Evolutionary conservation across 169 alveolate species (phyloP).

Genomic region (Eimeria praecox): DNA sequence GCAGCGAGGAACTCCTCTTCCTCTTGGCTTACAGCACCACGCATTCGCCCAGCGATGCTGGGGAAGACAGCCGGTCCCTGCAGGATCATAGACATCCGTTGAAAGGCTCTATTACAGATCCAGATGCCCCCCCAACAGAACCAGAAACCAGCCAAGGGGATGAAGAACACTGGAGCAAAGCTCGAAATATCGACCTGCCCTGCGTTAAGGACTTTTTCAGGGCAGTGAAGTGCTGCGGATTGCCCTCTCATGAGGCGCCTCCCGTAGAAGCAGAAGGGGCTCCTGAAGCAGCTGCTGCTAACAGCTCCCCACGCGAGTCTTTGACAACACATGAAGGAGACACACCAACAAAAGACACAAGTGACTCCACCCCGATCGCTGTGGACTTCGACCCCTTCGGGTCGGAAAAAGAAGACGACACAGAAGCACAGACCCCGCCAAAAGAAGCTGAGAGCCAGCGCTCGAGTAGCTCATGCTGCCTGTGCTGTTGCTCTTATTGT

Average conservation of each 20-base stretch:
- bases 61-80: neutral
- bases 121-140: neutral
- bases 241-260: conserved; percentile 1
- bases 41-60: neutral
- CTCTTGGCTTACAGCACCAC: conserved; percentile 19
- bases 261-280: neutral
- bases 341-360: neutral
- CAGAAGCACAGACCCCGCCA: neutral
- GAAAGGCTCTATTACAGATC: neutral
- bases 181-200: conserved; percentile 14
- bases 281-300: neutral
- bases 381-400: conserved; percentile 60
- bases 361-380: neutral
- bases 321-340: neutral
- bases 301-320: neutral
- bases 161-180: neutral
- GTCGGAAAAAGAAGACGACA: neutral
- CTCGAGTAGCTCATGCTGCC: neutral
- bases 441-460: neutral
- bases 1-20: conserved; percentile 20
- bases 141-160: neutral
- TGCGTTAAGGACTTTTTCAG: conserved; percentile 24
- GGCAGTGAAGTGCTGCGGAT: conserved; percentile 21
- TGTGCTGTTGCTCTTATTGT: conserved; percentile 3
- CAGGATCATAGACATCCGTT: neutral